A percentile compares a stretch with the other conserved stretches of the same genome.
Evolutionary conservation across 176 grass and related monocot species (phyloP).

Genomic region (Bolboschoenus planiculmis): DNA sequence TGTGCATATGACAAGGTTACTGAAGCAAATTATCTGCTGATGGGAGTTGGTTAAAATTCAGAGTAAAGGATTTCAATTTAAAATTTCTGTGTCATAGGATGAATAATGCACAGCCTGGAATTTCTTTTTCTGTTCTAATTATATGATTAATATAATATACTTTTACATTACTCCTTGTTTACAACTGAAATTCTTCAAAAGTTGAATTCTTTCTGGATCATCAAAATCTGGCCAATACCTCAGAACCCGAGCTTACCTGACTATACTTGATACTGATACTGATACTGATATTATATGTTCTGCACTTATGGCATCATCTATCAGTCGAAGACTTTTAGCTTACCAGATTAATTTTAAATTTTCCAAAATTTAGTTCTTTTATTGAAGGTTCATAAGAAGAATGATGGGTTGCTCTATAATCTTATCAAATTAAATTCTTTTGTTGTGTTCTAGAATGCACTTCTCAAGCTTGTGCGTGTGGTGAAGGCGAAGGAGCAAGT

Average conservation of each 20-base stretch:
- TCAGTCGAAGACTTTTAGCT: not conserved
- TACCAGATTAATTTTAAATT: no score
- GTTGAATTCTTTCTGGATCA: not conserved
- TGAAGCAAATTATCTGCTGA: not conserved
- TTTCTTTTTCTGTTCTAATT: not conserved
- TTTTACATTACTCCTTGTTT: not conserved
- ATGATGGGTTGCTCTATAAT: conserved; percentile 1
- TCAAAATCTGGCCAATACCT: not conserved
- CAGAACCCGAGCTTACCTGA: not conserved
- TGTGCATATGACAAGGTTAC: not conserved
- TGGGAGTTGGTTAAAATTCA: not conserved
- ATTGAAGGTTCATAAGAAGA: not conserved
- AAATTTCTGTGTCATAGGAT: not conserved
- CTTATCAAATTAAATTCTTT: not conserved
- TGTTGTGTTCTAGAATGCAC: conserved; percentile 44
- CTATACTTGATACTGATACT: not conserved
- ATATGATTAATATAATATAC: not conserved
- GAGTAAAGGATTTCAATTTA: not conserved
- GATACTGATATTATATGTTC: not conserved
- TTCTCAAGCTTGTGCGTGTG: conserved; percentile 74
- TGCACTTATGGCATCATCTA: not conserved
- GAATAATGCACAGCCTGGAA: not conserved
- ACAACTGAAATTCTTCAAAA: not conserved
- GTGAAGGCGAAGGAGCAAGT: conserved; percentile 90
- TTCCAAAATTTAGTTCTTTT: not conserved